Base-by-base conservation (phyloP, 148 eudicot species). In the Salicornia ramosissima region DNA sequence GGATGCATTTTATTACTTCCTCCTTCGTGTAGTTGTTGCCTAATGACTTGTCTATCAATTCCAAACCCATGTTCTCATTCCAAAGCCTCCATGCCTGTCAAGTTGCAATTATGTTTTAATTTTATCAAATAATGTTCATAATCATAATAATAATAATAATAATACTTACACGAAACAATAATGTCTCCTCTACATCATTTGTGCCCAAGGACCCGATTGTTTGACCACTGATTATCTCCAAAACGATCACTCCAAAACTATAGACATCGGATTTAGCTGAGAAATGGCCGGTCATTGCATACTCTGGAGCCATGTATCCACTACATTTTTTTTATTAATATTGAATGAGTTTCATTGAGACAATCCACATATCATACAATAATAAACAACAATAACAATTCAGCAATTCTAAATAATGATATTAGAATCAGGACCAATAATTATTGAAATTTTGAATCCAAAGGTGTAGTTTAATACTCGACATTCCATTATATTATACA, bases 1-100 rank as follows among this genome's bases (percentile, higher is more conserved):
- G 71, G 62, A 69, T 69, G 50, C 71, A 69, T 54, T 58, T 70
- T 29, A 9, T 18, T 42, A 40, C 65, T 70, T 57, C 64, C 57
- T 70, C 65, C 25, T 18, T 29, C 24, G 64, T 29, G 25, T 40
- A 70, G 16, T 56, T 43, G 19, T 10, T 25, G 18, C 25, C 29
- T 25, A 42, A 45, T 16, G 65, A 1, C 0, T 34, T 42, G 65
- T 56, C 65, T 16, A 57, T 40, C 29, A 58, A 42, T 22, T 57
- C 18, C 36, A 56, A 58, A 2, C 26, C 34, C 6, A 16, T 14
- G 1, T 63, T 33, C 43, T 70, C 73, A 28, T 43, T 56, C 65
- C 64, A 70, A 1, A 70, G 65, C 34, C 61, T 52, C 62, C 71
- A 68, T 53, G 60, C 71, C 71, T 68, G 46, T 34, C 1, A 33